These are phyloP conservation scores for Termitomyces heimii DNA, from an alignment of 768 basidiomycete genomes.

Conservation along the genomic window DNA sequence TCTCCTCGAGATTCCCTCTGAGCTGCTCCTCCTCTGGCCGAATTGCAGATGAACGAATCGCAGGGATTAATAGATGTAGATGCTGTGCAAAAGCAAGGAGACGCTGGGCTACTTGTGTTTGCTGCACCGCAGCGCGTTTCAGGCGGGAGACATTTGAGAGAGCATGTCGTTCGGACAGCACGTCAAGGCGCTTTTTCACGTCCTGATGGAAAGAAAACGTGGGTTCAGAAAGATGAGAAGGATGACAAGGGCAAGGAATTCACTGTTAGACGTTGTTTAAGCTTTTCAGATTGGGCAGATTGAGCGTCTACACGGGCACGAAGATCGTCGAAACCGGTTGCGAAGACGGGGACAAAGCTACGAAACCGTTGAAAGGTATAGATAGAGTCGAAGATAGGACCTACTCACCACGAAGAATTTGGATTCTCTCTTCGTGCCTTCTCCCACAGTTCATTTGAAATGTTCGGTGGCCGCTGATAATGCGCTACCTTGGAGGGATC, in stretches of 20 bases:
- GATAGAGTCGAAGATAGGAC: neutral
- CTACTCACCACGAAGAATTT: slow-evolving; percentile 64
- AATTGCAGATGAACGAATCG: slow-evolving; percentile 68
- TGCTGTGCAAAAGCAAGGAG: slow-evolving; percentile 68
- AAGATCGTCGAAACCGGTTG: slow-evolving; percentile 77
- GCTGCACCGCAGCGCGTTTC: slow-evolving; percentile 52
- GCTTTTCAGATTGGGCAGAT: slow-evolving; percentile 54
- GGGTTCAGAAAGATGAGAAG: neutral
- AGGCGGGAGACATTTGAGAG: slow-evolving; percentile 66
- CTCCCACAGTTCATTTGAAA: slow-evolving; percentile 73
- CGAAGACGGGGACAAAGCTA: slow-evolving; percentile 76
- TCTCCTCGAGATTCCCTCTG: slow-evolving; percentile 62
- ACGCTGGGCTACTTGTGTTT: slow-evolving; percentile 67
- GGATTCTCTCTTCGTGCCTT: slow-evolving; percentile 79
- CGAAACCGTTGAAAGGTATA: neutral
- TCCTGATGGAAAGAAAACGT: slow-evolving; percentile 33
- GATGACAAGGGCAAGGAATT: neutral
- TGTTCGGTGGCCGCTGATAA: slow-evolving; percentile 70
- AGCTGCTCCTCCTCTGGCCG: slow-evolving; percentile 77
- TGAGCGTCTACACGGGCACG: slow-evolving; percentile 77
- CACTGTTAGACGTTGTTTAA: slow-evolving; percentile 63
- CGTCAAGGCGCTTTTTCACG: slow-evolving; percentile 55
- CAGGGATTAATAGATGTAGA: slow-evolving; percentile 73
- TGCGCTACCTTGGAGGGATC: slow-evolving; percentile 58
- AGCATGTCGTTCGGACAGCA: slow-evolving; percentile 56